Conservation (phyloP, 1,284 basidiomycete genomes). For the Leccinum pachyderme region DNA sequence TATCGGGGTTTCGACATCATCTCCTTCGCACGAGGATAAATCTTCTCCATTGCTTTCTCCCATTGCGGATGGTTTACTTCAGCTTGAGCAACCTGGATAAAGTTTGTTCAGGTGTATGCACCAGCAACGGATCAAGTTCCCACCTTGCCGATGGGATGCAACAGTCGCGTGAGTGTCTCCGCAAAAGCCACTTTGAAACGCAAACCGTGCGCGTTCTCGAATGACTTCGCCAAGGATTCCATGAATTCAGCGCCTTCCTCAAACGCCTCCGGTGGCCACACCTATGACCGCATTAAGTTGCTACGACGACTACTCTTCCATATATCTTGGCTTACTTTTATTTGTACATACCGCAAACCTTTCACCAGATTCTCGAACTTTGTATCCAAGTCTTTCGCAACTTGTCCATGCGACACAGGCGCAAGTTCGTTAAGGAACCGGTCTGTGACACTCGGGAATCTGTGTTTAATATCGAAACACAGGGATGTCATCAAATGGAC, state of each 20-base stretch:
- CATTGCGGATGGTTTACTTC: conserved; percentile 96
- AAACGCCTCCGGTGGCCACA: conserved; percentile 91
- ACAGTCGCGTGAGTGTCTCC: conserved; percentile 74
- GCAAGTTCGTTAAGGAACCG: conserved; percentile 77
- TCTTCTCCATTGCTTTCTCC: conserved; percentile 86
- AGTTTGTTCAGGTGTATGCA: conserved; percentile 4
- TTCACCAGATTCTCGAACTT: conserved; percentile 82
- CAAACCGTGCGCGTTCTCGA: conserved; percentile 82
- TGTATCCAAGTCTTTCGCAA: conserved; percentile 75
- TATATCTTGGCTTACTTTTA: conserved; percentile 58
- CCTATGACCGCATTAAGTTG: conserved; percentile 42
- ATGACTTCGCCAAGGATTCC: conserved; percentile 79
- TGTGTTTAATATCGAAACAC: conserved; percentile 27
- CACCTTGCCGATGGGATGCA: conserved; percentile 91
- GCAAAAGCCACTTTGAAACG: conserved; percentile 86
- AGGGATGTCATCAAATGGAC: not conserved
- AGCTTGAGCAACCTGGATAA: conserved; percentile 80
- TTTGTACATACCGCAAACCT: conserved; percentile 75
- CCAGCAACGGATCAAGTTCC: conserved; percentile 7
- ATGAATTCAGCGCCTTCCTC: conserved; percentile 94
- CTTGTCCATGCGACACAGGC: conserved; percentile 69
- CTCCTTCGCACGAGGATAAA: conserved; percentile 81
- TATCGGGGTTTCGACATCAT: conserved; percentile 92
- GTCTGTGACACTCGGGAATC: conserved; percentile 87
- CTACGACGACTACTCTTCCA: not conserved